A percentile compares a stretch with the other conserved stretches of the same genome.
These are phyloP conservation scores for Aaosphaeria pasadenensis DNA, from an alignment of 2,329 filamentous ascomycete genomes.

Conservation along the genomic window DNA sequence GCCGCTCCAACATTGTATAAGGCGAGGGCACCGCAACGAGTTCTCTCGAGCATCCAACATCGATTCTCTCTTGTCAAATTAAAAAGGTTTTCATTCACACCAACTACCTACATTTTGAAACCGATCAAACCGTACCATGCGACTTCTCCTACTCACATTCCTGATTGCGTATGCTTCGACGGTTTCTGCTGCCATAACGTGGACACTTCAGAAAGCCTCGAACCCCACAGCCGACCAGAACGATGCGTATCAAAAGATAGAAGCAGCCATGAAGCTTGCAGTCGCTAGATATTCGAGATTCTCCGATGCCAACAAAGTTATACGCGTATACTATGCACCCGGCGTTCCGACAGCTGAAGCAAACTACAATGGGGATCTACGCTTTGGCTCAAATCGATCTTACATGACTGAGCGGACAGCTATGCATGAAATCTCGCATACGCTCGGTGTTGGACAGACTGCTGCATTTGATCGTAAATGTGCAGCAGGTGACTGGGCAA, in stretches of 20 bases:
- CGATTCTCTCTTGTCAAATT: too few relatives aligned
- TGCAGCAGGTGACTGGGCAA: constrained; percentile 27
- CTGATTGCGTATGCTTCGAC: not conserved
- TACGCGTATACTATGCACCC: constrained; percentile 27
- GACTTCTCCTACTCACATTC: not conserved
- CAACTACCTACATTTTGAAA: too few relatives aligned
- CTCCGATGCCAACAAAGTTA: constrained; percentile 21
- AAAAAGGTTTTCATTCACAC: too few relatives aligned
- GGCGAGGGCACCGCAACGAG: too few relatives aligned
- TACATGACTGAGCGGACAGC: constrained; percentile 36
- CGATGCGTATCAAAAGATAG: constrained; percentile 30
- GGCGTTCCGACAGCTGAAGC: constrained; percentile 34
- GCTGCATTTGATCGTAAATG: constrained; percentile 27
- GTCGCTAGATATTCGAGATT: constrained; percentile 22
- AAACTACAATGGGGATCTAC: constrained; percentile 33
- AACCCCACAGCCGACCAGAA: constrained; percentile 29
- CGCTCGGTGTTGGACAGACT: constrained; percentile 32
- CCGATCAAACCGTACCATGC: not conserved
- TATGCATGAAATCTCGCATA: constrained; percentile 35
- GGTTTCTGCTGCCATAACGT: constrained; percentile 5
- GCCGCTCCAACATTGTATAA: too few relatives aligned
- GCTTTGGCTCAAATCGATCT: constrained; percentile 28
- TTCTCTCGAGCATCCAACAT: too few relatives aligned
- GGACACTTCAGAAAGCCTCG: constrained; percentile 23
- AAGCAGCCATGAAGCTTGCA: constrained; percentile 29